Evolutionary conservation across 768 basidiomycete species (phyloP).

Genomic region (Mycena olivaceomarginata): DNA sequence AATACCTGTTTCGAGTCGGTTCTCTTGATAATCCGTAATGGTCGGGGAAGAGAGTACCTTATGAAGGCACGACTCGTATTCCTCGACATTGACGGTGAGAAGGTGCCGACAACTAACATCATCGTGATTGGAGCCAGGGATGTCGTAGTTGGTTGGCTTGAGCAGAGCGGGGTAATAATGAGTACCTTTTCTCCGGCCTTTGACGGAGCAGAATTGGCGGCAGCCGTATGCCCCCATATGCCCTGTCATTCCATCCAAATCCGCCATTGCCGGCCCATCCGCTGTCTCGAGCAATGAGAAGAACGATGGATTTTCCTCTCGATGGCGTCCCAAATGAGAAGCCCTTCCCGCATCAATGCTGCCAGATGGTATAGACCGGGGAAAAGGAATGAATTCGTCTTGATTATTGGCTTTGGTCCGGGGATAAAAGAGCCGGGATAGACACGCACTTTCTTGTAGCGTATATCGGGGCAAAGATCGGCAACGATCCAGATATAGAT

Average conservation of each 20-base stretch:
- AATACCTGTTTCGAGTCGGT: constrained; percentile 38
- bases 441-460: not conserved
- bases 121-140: constrained; percentile 45
- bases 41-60: constrained; percentile 56
- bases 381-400: not conserved
- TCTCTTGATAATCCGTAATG: constrained; percentile 53
- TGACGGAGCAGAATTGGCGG: constrained; percentile 53
- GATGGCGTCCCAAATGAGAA: constrained; percentile 9
- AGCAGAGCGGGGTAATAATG: constrained; percentile 59
- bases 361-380: constrained; percentile 6
- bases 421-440: not conserved
- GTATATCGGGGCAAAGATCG: constrained; percentile 1
- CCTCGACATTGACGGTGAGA: constrained; percentile 47
- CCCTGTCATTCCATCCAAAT: constrained; percentile 2
- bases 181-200: constrained; percentile 52
- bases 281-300: constrained; percentile 8
- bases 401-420: not conserved
- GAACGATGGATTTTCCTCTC: not conserved
- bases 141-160: constrained; percentile 49
- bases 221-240: constrained; percentile 53
- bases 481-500: not conserved
- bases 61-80: constrained; percentile 47
- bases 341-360: constrained; percentile 15
- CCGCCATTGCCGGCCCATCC: constrained; percentile 19
- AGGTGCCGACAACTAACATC: constrained; percentile 55